Evolutionary conservation across 2,329 filamentous ascomycete genomes (phyloP).

Genomic region (Elsinoe perseae): DNA sequence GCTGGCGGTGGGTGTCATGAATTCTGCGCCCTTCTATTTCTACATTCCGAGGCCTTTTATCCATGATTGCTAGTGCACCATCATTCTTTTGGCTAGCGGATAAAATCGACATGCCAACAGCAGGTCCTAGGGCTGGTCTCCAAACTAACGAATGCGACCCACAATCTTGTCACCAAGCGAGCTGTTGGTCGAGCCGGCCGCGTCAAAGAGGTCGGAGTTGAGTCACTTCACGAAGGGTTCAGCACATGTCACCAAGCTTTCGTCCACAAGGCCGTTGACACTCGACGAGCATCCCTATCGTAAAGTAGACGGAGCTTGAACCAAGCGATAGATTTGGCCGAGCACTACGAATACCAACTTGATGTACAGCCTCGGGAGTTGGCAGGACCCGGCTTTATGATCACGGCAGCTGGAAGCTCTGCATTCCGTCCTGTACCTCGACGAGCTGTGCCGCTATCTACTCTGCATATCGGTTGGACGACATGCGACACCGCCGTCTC

Average conservation of each 20-base stretch:
- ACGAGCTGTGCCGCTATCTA: neutral
- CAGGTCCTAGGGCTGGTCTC: neutral
- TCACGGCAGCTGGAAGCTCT: neutral
- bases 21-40: neutral
- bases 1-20: neutral
- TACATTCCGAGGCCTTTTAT: neutral
- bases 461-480: neutral
- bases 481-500: neutral
- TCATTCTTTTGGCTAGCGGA: neutral
- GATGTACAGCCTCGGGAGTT: neutral
- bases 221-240: neutral
- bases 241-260: conserved; percentile 1
- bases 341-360: neutral
- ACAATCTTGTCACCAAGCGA: conserved; percentile 1
- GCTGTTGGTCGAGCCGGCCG: conserved; percentile 3
- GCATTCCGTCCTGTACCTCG: neutral
- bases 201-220: neutral
- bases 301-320: neutral
- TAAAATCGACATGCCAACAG: neutral
- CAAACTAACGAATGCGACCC: neutral
- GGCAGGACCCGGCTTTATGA: neutral
- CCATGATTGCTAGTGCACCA: neutral
- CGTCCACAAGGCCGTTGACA: neutral
- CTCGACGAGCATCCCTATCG: neutral
- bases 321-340: neutral